Base-by-base conservation (phyloP, 805 yeast species). In the Torulaspora maleeae region DNA sequence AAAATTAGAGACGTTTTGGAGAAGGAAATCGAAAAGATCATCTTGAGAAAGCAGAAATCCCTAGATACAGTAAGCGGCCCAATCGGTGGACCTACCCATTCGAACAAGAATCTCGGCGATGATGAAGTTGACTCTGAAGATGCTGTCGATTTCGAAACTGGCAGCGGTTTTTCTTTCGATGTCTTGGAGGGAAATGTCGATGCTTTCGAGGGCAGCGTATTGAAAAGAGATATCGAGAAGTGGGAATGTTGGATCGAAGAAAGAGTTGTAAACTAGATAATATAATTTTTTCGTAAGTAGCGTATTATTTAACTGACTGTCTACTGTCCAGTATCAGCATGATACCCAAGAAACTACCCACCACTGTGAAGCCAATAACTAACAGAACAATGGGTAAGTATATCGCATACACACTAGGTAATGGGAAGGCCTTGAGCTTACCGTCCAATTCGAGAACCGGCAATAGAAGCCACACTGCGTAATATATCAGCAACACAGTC, bases 221-320 rank as follows among this genome's bases (percentile, higher is more conserved):
- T 72, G 58, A 78, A 79, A 53, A 67, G 69, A 12, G 76, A 82
- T 27, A 66, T 76, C 29, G 75, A 68, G 4, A 67, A 68, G 15
- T 85, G 95, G 88, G 78, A 75, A 51, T 74, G 80, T 51, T 90
- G 96, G 96, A 71, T 90, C 27, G 83, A 80, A 51, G 90, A 83
- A 60, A 74, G 77, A 54, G 83, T 82, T 11, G 84, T 82, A 22
- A 85, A 85, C 51, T 71, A 45, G 38, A 34, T 12, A 25, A 12
- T 38, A 27, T 29, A 16, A 27, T 17, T 8, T 15, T 16, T 19
- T 36, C 25, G 25, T 36, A 36, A 22, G 8, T 30, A 30, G 16
- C n/a, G 34, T 34, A 27, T 38, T 38, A 28, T 15, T 36, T 38
- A 32, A 24, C 15, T 36, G 19, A 27, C 36, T 30, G 19, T 34